Conservation (phyloP, 805 yeast species). For the Saccharomycopsis selenospora region DNA sequence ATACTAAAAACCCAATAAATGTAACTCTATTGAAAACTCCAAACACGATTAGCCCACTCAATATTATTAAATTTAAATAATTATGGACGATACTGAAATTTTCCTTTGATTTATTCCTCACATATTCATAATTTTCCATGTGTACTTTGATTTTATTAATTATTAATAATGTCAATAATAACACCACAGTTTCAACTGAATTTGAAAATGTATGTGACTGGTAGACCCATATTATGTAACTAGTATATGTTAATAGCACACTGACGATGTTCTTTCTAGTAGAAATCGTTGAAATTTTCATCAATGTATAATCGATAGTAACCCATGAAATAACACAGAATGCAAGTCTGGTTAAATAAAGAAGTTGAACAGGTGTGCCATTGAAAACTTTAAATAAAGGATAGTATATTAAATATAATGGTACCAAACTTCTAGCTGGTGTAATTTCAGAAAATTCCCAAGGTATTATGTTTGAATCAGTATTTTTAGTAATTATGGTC, state of each 20-base stretch:
- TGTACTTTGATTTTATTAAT: constrained; percentile 52
- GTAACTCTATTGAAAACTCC: constrained; percentile 86
- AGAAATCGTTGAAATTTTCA: constrained; percentile 4
- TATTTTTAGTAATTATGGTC: constrained; percentile 15
- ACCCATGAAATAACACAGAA: constrained; percentile 30
- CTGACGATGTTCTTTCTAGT: constrained; percentile 24
- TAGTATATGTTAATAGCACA: constrained; percentile 42
- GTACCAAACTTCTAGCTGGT: constrained; percentile 68
- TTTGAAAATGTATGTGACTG: constrained; percentile 92
- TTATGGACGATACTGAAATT: neutral
- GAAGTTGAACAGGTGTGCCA: constrained; percentile 7
- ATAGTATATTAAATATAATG: constrained; percentile 61
- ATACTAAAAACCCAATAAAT: constrained; percentile 62
- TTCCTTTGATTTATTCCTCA: neutral
- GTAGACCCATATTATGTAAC: constrained; percentile 67
- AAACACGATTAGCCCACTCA: constrained; percentile 38
- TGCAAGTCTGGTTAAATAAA: constrained; percentile 11
- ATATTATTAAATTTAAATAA: constrained; percentile 19
- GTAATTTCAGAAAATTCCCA: constrained; percentile 69
- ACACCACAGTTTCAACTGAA: constrained; percentile 55
- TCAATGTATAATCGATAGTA: constrained; percentile 25
- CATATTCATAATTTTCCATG: constrained; percentile 7
- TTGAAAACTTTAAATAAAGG: constrained; percentile 43
- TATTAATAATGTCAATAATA: constrained; percentile 49
- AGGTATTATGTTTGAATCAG: constrained; percentile 37